Evolutionary conservation across 441 rosid genomes (phyloP).

Genomic region (Aleurites moluccanus): DNA sequence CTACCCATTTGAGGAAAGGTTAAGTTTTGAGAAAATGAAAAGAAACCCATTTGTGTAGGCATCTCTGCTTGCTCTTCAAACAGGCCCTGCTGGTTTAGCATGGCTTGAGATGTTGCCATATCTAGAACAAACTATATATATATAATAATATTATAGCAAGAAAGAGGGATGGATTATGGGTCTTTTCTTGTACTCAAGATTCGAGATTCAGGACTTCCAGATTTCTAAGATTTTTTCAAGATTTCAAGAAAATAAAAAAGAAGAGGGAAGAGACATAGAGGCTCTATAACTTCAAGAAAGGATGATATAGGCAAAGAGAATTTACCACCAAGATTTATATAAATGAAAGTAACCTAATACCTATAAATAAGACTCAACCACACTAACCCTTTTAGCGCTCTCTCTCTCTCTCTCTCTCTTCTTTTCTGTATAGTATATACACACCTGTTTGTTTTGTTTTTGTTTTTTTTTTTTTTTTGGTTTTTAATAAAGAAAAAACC

Average conservation of each 20-base stretch:
- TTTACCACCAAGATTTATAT: not conserved
- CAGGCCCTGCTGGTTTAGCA: conserved; percentile 49
- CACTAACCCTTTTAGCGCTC: conserved; percentile 23
- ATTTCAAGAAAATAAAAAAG: not conserved
- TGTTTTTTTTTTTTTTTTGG: too few species aligned
- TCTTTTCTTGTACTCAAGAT: too few species aligned
- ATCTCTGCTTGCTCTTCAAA: conserved; percentile 60
- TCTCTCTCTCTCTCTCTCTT: not conserved
- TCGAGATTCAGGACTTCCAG: not conserved
- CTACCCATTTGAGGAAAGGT: conserved; percentile 39
- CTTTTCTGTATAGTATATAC: not conserved
- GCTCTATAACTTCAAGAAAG: not conserved
- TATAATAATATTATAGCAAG: too few species aligned
- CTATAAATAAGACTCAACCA: conserved; percentile 26
- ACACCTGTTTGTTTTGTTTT: too few species aligned
- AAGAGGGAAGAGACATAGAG: not conserved
- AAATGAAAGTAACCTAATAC: conserved; percentile 26
- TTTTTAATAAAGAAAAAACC: too few species aligned
- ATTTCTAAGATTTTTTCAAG: not conserved
- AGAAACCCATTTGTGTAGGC: conserved; percentile 54
- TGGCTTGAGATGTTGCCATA: conserved; percentile 45
- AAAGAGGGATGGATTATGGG: too few species aligned
- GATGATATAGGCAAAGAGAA: conserved; percentile 2
- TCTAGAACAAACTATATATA: conserved; percentile 2
- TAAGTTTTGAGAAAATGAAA: conserved; percentile 50